Conservation (phyloP, 306 rosid species). For the Dryas drummondii region DNA sequence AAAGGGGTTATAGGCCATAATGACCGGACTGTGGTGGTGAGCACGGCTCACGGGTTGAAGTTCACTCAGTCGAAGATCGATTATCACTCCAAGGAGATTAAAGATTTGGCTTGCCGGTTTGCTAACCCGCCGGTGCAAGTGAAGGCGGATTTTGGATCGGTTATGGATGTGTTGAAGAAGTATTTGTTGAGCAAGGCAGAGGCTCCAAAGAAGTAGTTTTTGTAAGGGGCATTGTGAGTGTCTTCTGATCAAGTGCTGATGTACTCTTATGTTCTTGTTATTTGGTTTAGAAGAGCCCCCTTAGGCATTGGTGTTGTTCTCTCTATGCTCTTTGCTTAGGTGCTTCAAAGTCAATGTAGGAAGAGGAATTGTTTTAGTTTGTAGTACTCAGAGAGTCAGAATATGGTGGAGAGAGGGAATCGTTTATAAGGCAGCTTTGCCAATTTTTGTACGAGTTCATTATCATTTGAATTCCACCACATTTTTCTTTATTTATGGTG, state of each 20-base stretch:
- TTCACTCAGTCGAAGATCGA: slow-evolving; percentile 78
- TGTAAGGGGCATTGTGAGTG: slow-evolving; percentile 18
- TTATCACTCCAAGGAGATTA: slow-evolving; percentile 70
- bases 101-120: slow-evolving; percentile 70
- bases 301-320: slow-evolving; percentile 2
- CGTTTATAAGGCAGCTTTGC: slow-evolving; percentile 1
- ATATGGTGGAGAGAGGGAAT: not conserved
- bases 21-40: slow-evolving; percentile 80
- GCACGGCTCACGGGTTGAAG: slow-evolving; percentile 91
- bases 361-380: slow-evolving; percentile 13
- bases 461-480: slow-evolving; percentile 11
- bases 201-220: slow-evolving; percentile 39
- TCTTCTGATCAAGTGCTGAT: slow-evolving; percentile 4
- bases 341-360: too few species aligned
- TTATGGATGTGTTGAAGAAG: slow-evolving; percentile 86
- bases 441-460: slow-evolving; percentile 2
- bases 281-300: not conserved
- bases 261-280: slow-evolving; percentile 8
- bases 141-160: slow-evolving; percentile 78
- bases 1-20: slow-evolving; percentile 61
- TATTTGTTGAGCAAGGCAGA: slow-evolving; percentile 67
- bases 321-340: not conserved
- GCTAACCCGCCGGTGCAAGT: slow-evolving; percentile 80
- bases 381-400: not conserved
- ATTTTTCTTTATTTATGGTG: not conserved